Base-by-base conservation (phyloP, 164 flowering plant genomes). In the Vitis cinerea region DNA sequence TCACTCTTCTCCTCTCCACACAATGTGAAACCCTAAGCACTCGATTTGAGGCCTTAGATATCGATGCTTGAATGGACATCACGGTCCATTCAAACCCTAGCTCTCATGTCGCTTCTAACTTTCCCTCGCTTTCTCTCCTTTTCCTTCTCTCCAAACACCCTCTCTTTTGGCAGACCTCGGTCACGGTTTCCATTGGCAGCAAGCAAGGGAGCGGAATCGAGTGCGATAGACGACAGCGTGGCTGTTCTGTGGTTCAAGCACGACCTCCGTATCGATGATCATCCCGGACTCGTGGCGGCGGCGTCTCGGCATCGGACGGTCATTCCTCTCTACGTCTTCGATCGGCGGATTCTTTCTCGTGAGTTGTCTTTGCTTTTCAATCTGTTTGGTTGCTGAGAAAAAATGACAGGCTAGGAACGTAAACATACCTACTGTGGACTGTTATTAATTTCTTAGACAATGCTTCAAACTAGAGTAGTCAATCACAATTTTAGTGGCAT, bases 171-270 rank as follows among this genome's bases (percentile, higher is more conserved):
- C 16, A 37, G 47, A 44, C 30, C 72, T 8, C 69, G 59, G 8
- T 50, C 53, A 59, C 8, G 44, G 7, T 44, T 12, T 1, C 1
- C 59, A 10, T 13, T 59, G 44, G 30, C 50, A 4, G 8, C 63
- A 9, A 27, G 52, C 9, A 16, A n/a, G 71, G 11, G 50, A 9
- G 30, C 16, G 16, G 62, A 66, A 58, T 75, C 71, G 59, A 59
- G 50, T 27, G 60, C 30, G 63, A 17, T 53, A 58, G 73, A 71
- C 55, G 58, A 61, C 2, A 77, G 78, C 12, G 79, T 78, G 5
- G 94, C 97, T 2, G 65, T 93, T 63, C 65, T 93, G 13, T 93
- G 95, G 97, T 89, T 86, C 88, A 93, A 91, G 82, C 92, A 91
- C 61, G 98, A 93, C 67, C 95, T 93, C 57, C 90, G 98, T 37